Evolutionary conservation across 768 basidiomycete species (phyloP).

Genomic region (Leccinum barrowsii): DNA sequence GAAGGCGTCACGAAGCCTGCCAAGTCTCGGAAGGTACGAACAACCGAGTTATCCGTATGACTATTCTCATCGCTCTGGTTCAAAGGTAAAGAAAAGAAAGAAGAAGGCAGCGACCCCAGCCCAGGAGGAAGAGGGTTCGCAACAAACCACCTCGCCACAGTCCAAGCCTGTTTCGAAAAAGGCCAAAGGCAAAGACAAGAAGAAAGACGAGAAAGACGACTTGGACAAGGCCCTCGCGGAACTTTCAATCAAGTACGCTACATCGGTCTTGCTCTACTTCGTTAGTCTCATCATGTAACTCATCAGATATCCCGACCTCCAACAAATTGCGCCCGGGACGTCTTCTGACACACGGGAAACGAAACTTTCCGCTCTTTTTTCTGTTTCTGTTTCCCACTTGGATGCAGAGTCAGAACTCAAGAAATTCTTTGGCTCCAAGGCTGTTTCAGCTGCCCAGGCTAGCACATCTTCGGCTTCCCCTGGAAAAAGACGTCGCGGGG

Average conservation of each 20-base stretch:
- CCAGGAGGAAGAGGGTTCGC: conserved; percentile 1
- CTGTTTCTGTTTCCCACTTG: conserved; percentile 77
- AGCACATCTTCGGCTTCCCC: conserved; percentile 34
- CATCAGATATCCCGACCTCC: conserved; percentile 51
- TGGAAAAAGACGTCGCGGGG: conserved; percentile 36
- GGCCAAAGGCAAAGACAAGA: conserved; percentile 60
- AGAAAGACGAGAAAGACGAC: conserved; percentile 66
- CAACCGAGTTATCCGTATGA: neutral
- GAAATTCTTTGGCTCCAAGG: conserved; percentile 90
- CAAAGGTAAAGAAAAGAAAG: conserved; percentile 41
- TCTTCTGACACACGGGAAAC: conserved; percentile 28
- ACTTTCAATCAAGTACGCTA: conserved; percentile 66
- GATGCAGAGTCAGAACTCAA: conserved; percentile 90
- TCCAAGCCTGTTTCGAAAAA: conserved; percentile 54
- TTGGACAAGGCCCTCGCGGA: conserved; percentile 83
- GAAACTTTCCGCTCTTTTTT: conserved; percentile 53
- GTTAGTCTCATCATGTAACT: conserved; percentile 1
- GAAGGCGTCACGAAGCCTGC: conserved; percentile 15
- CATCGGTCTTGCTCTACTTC: neutral
- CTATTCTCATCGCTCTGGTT: conserved; percentile 1
- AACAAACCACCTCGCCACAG: conserved; percentile 14
- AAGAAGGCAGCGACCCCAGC: conserved; percentile 22
- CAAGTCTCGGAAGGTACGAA: conserved; percentile 26
- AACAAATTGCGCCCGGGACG: conserved; percentile 30
- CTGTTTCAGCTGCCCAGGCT: conserved; percentile 63